Base-by-base conservation (phyloP, 768 basidiomycete genomes). In the Suillus lakei region DNA sequence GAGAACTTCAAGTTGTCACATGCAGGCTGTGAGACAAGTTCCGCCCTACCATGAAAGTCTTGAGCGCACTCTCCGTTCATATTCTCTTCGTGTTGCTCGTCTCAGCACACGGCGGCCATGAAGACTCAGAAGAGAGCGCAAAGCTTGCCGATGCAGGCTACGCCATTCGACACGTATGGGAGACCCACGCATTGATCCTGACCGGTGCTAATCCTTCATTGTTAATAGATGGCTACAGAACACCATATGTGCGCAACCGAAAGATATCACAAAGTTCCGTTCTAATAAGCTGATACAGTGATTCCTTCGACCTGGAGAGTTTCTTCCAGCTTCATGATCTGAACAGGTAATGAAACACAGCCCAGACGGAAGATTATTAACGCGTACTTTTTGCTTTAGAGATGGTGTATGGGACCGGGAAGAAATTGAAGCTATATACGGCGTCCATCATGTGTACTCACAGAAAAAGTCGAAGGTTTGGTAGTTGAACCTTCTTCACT, bases 261-360 rank as follows among this genome's bases (percentile, higher is more conserved):
- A 21, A 28, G 0, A 34, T 38, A 23, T n/a, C 7, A 2, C 58
- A 21, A 36, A 4, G n/a, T 44, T 50, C 18, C 34, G 38, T 56
- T 43, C 53, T 28, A 59, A 34, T 38, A 6, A 21, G 36, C n/a
- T 61, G 34, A 16, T 64, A 23, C 72, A 95, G 94, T 64, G 92
- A 95, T 74, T 86, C 88, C 46, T 97, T 93, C 69, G 95, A 91
- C 72, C 79, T 87, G 50, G 83, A 88, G 70, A 93, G 94, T 75
- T 99, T 99, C 87, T 97, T 98, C 85, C 89, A 92, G 66, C 81
- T 99, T 15, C 97, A 99, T 78, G 97, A 99, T 79, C 82, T 99
- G 64, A 89, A 99, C 78, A 81, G 88, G 91, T 91, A 66, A 68
- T 84, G 72, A 32, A 30, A 39, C 46, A 61, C 13, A 41, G 39